A percentile compares a stretch with the other conserved stretches of the same genome.
These are phyloP conservation scores for Tricholoma hemisulphureum DNA, from an alignment of 768 basidiomycete species.

Conservation along the genomic window DNA sequence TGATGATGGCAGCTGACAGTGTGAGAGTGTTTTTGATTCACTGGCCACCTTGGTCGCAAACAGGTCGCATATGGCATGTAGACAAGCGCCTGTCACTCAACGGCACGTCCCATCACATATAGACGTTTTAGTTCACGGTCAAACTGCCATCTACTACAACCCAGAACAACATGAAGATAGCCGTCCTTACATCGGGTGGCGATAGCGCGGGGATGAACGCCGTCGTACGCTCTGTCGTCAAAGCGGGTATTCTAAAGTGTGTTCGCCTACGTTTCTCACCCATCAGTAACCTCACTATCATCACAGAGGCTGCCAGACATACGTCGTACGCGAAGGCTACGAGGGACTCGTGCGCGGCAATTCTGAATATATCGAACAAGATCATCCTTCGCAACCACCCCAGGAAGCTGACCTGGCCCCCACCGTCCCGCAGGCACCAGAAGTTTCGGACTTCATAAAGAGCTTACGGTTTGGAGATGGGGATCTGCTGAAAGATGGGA, in stretches of 20 bases:
- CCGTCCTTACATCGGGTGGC: slow-evolving; percentile 92
- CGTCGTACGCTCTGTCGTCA: slow-evolving; percentile 90
- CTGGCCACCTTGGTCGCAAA: too few species aligned
- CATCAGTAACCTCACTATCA: slow-evolving; percentile 1
- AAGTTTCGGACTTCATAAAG: slow-evolving; percentile 43
- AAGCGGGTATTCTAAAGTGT: slow-evolving; percentile 87
- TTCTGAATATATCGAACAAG: slow-evolving; percentile 31
- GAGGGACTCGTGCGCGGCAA: slow-evolving; percentile 98
- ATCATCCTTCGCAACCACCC: slow-evolving; percentile 14
- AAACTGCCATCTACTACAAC: neutral
- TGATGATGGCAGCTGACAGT: too few species aligned
- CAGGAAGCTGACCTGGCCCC: slow-evolving; percentile 6
- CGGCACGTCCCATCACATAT: neutral
- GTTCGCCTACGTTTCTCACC: slow-evolving; percentile 20
- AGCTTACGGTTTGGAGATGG: slow-evolving; percentile 86
- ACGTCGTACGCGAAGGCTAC: slow-evolving; percentile 96
- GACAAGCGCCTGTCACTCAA: neutral
- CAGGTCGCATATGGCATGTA: too few species aligned
- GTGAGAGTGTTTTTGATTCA: too few species aligned
- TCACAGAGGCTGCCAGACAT: slow-evolving; percentile 89
- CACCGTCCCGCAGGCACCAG: slow-evolving; percentile 8
- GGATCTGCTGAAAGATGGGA: slow-evolving; percentile 73
- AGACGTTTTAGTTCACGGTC: neutral
- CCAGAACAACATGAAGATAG: slow-evolving; percentile 69
- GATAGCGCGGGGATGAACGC: slow-evolving; percentile 99